A percentile compares a stretch with the other conserved stretches of the same genome.
phyloP scores from a whole-genome alignment of 1,284 basidiomycete genomes.

The Phenoliferia sp. region DNA sequence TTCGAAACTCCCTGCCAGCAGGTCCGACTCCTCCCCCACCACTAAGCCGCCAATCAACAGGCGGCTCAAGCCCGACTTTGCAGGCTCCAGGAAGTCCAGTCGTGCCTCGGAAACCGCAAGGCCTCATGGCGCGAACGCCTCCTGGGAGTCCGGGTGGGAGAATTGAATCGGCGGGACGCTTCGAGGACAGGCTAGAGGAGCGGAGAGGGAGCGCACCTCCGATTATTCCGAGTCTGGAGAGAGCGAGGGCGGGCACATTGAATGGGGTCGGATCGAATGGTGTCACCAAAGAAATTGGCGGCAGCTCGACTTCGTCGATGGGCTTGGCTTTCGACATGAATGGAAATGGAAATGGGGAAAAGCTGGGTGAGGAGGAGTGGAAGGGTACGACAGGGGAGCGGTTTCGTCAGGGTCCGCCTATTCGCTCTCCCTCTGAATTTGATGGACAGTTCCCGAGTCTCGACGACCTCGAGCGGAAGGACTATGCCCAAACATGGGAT shows the following conservation, averaged over 20 bases:
- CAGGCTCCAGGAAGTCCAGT: neutral
- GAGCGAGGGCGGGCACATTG: slow-evolving; percentile 5
- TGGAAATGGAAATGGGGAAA: neutral
- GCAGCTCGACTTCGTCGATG: neutral
- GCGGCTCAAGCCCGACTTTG: neutral
- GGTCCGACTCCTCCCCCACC: neutral
- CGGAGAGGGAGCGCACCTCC: slow-evolving; percentile 26
- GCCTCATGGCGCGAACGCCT: neutral
- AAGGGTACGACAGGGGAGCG: slow-evolving; percentile 7
- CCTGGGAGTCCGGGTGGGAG: neutral
- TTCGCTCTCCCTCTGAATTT: slow-evolving; percentile 4
- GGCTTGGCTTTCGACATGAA: slow-evolving; percentile 1
- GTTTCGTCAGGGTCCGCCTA: neutral
- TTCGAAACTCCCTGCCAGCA: neutral
- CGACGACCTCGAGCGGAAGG: slow-evolving; percentile 21
- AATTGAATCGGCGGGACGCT: neutral
- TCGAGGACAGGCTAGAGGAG: slow-evolving; percentile 7
- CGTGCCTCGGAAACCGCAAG: neutral
- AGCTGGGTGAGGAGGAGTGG: neutral
- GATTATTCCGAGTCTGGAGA: slow-evolving; percentile 4
- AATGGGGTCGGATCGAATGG: neutral
- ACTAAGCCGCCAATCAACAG: neutral
- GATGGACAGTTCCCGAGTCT: slow-evolving; percentile 19
- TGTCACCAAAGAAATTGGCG: neutral
- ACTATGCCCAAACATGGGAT: neutral